Conservation (phyloP, 441 rosid species). For the Oxalis stricta region DNA sequence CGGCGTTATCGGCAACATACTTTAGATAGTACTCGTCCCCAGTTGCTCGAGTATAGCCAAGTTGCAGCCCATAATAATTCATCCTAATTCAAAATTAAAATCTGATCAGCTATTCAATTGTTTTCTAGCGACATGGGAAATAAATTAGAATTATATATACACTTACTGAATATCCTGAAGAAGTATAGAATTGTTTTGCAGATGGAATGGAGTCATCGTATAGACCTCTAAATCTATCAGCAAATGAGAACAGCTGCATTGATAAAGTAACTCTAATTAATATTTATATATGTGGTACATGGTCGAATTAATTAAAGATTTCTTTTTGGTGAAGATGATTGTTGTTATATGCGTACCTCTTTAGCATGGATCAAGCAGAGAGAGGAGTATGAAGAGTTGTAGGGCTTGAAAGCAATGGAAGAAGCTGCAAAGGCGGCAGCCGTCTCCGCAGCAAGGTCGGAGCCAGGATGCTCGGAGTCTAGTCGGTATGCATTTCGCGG, state of each 20-base stretch:
- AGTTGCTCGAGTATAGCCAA: conserved; percentile 45
- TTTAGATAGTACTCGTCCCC: conserved; percentile 39
- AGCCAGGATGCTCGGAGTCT: conserved; percentile 59
- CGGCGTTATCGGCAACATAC: conserved; percentile 41
- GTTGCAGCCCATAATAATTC: conserved; percentile 54
- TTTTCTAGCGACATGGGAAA: background rate
- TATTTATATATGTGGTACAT: no score
- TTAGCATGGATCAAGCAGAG: conserved; percentile 58
- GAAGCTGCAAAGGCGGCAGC: conserved; percentile 83
- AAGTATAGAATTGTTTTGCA: conserved; percentile 41
- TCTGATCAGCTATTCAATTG: background rate
- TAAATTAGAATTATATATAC: background rate
- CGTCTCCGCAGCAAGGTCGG: conserved; percentile 83
- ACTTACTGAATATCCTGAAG: conserved; percentile 41
- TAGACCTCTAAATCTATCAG: conserved; percentile 44
- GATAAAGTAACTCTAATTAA: no score
- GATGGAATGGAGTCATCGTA: conserved; percentile 39
- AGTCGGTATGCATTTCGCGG: conserved; percentile 61
- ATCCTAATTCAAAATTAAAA: conserved; percentile 31
- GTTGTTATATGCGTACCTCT: conserved; percentile 53
- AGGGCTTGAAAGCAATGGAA: conserved; percentile 65
- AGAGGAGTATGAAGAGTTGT: conserved; percentile 64
- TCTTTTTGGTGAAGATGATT: no score
- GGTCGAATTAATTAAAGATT: no score
- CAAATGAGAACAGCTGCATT: conserved; percentile 52